Conservation (phyloP, 2,329 filamentous ascomycete genomes). For the Microdochium trichocladiopsis region DNA sequence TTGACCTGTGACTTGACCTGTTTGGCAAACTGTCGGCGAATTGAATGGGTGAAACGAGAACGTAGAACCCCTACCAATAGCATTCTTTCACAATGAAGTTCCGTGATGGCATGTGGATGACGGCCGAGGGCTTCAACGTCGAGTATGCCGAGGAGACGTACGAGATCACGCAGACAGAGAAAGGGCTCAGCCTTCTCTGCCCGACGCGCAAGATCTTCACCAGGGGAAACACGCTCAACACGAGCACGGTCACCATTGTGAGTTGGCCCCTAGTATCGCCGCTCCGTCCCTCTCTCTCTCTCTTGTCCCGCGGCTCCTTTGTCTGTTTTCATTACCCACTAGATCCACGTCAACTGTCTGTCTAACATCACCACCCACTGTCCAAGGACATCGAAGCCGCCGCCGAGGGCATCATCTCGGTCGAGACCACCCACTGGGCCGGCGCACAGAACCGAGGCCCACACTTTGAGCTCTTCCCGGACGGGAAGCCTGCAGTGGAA, state of each 20-base stretch:
- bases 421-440: conserved; percentile 51
- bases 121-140: conserved; percentile 50
- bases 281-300: too few relatives aligned
- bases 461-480: conserved; percentile 50
- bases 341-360: too few relatives aligned
- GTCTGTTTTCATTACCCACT: not conserved
- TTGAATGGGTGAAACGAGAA: too few relatives aligned
- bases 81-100: too few relatives aligned
- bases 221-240: conserved; percentile 49
- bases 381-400: conserved; percentile 50
- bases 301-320: too few relatives aligned
- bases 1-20: too few relatives aligned
- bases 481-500: conserved; percentile 35
- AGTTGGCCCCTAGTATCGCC: conserved; percentile 5
- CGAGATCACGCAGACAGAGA: conserved; percentile 37
- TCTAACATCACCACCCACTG: too few relatives aligned
- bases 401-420: conserved; percentile 51
- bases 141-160: conserved; percentile 63
- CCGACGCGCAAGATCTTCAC: conserved; percentile 47
- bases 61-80: too few relatives aligned
- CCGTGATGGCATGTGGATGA: conserved; percentile 61
- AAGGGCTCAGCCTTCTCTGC: conserved; percentile 46
- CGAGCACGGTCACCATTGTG: conserved; percentile 45
- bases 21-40: too few relatives aligned
- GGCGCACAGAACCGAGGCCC: conserved; percentile 45